Evolutionary conservation across 169 alveolate genomes (phyloP).

Genomic region (Cyclospora cayetanensis): DNA sequence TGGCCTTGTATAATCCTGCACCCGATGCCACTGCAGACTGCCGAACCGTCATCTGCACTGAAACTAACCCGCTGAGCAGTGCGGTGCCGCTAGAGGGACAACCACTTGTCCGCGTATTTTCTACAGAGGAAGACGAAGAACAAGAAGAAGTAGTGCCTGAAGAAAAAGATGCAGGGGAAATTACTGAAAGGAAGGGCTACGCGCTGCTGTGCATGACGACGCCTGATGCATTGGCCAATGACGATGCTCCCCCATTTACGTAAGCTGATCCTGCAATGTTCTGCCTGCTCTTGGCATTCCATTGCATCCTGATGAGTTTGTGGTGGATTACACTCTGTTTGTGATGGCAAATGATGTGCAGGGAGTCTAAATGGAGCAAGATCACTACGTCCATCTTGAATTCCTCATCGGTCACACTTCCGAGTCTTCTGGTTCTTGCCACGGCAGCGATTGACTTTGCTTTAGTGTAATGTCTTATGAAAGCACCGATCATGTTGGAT

Average conservation of each 20-base stretch:
- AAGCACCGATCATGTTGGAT: no score
- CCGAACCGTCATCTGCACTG: background rate
- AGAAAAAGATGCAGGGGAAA: background rate
- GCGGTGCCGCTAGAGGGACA: no score
- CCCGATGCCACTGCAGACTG: conserved; percentile 36
- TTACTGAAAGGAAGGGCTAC: background rate
- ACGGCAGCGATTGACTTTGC: background rate
- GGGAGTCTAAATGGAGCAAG: background rate
- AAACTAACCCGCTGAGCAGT: no score
- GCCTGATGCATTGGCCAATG: background rate
- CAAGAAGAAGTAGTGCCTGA: background rate
- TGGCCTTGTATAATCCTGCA: conserved; percentile 19
- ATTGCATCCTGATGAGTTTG: no score
- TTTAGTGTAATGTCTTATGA: no score
- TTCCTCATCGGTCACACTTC: background rate
- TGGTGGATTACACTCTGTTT: no score
- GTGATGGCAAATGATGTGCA: background rate
- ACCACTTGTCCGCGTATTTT: no score
- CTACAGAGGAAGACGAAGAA: no score
- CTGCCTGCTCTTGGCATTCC: no score
- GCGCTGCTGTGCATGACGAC: background rate
- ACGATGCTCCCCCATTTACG: background rate
- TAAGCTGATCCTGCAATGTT: background rate
- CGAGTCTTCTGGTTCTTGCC: background rate
- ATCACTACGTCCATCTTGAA: background rate